Conservation (phyloP, 2,329 filamentous ascomycete genomes). For the Graphiopsis chlorocephala region DNA sequence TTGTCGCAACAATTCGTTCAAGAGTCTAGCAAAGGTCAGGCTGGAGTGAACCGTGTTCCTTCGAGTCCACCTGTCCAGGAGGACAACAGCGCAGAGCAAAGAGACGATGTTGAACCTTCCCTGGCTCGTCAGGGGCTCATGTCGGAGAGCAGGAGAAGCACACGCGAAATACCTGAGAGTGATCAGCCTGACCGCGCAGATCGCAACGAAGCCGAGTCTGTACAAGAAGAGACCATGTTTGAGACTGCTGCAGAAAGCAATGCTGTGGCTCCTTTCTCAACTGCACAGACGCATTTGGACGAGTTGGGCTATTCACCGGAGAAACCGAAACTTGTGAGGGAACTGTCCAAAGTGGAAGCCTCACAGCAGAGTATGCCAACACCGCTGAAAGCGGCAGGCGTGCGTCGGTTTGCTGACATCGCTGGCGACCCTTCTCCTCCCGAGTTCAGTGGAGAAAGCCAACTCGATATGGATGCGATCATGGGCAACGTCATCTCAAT, state of each 20-base stretch:
- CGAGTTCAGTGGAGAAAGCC: constrained; percentile 23
- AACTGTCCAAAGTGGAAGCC: constrained; percentile 21
- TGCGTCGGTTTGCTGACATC: constrained; percentile 33
- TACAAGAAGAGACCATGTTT: constrained; percentile 1
- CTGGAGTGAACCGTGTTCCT: not conserved
- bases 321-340: constrained; percentile 20
- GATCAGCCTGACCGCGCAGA: constrained; percentile 22
- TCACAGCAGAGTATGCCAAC: constrained; percentile 32
- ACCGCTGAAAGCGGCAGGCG: constrained; percentile 32
- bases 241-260: constrained; percentile 18
- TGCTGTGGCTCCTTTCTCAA: constrained; percentile 28
- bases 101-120: not conserved
- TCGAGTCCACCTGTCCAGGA: constrained; percentile 8
- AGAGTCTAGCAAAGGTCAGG: not conserved
- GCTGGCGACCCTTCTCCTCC: constrained; percentile 29
- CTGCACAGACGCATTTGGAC: constrained; percentile 41
- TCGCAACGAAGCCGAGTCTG: not conserved
- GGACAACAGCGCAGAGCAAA: not conserved
- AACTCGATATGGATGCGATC: constrained; percentile 33
- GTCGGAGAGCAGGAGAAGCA: not conserved
- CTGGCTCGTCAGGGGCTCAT: not conserved
- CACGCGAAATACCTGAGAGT: constrained; percentile 32
- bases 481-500: constrained; percentile 35
- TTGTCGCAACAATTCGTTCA: not conserved
- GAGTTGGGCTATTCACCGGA: constrained; percentile 25